Evolutionary conservation across 1,284 basidiomycete genomes (phyloP), one percentile per base, ranked within the genome.

Genomic region (Fomitopsis palustris): DNA sequence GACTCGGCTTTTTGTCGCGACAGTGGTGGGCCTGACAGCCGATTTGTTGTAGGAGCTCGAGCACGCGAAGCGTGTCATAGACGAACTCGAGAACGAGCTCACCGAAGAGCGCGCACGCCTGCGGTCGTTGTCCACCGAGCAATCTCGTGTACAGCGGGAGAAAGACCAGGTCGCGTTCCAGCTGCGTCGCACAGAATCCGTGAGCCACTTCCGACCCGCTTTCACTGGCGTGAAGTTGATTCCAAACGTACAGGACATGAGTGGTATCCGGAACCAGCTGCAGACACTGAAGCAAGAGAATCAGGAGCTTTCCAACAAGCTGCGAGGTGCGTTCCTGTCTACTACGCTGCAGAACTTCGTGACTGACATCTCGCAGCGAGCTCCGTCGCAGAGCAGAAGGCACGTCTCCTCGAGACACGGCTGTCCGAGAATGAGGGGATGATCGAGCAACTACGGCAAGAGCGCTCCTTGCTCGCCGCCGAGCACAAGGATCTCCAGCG

Each of bases 401-500:
- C 84, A 10, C 82, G 86, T 19, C 72, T 83, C 17, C 78, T 92
- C 17, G 86, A 89, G 70, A 76, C 71, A 43, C 85, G 81, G 60
- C 82, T 89, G 7, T 72, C 79, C 21, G 86, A 88, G 70, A 93
- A 92, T 62, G 72, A 76, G 0, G 81, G 82, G 59, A 81, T 82
- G 5, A 90, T 93, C 55, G 84, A 90, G 39, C 82, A 86, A 49
- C 74, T 93, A 43, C 82, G 90, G 29, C 81, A 88, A 63, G 90
- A 93, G 67, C 86, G 90, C 3, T 81, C 86, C 21, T 69, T 87
- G 53, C 80, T 92, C 35, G 78, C 79, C 3, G 72, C 75, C 21
- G 87, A 92, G 61, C 83, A 91, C 69, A 89, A 89, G 67, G 78
- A 83, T 47, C 78, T 93, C 39, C 88, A 92, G 67, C 78, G 78